These are phyloP conservation scores for Venturia asperata DNA, from an alignment of 2,329 filamentous ascomycete species.

Conservation along the genomic window DNA sequence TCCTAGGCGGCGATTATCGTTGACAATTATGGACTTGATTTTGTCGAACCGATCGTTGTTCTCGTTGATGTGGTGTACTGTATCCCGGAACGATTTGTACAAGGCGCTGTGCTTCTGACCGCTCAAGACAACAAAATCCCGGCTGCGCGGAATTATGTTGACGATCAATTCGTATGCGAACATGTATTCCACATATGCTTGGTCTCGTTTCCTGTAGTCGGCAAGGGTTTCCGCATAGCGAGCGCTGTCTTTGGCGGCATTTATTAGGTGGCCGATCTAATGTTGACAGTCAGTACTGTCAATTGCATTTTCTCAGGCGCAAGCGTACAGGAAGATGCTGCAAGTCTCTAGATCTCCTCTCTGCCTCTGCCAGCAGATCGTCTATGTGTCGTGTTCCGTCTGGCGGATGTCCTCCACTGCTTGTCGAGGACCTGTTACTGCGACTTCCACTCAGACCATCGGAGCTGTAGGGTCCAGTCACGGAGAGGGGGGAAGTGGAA, in stretches of 20 bases:
- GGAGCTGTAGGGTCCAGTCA: neutral
- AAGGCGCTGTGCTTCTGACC: slow-evolving; percentile 10
- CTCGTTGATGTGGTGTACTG: slow-evolving; percentile 28
- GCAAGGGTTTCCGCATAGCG: slow-evolving; percentile 51
- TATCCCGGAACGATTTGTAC: slow-evolving; percentile 21
- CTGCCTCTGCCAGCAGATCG: slow-evolving; percentile 37
- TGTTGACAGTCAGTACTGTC: neutral
- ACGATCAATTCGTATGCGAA: slow-evolving; percentile 72
- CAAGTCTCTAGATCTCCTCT: slow-evolving; percentile 23
- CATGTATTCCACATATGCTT: slow-evolving; percentile 78
- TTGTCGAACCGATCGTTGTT: slow-evolving; percentile 38
- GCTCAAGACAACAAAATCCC: slow-evolving; percentile 58
- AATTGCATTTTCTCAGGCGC: neutral
- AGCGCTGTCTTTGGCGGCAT: slow-evolving; percentile 36
- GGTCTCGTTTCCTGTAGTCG: slow-evolving; percentile 60
- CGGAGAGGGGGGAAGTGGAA: slow-evolving; percentile 12
- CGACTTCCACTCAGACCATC: slow-evolving; percentile 2
- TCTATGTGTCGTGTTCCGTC: slow-evolving; percentile 31
- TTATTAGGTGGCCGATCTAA: slow-evolving; percentile 37
- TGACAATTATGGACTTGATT: slow-evolving; percentile 45
- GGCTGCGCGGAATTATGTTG: slow-evolving; percentile 67
- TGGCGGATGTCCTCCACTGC: slow-evolving; percentile 25
- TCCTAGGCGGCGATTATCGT: slow-evolving; percentile 51
- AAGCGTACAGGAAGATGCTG: slow-evolving; percentile 27
- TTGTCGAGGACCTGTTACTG: slow-evolving; percentile 21